Evolutionary conservation across 2,329 filamentous ascomycete genomes (phyloP), one percentile per base, ranked within the genome.

Genomic region (Ascochyta koolunga): DNA sequence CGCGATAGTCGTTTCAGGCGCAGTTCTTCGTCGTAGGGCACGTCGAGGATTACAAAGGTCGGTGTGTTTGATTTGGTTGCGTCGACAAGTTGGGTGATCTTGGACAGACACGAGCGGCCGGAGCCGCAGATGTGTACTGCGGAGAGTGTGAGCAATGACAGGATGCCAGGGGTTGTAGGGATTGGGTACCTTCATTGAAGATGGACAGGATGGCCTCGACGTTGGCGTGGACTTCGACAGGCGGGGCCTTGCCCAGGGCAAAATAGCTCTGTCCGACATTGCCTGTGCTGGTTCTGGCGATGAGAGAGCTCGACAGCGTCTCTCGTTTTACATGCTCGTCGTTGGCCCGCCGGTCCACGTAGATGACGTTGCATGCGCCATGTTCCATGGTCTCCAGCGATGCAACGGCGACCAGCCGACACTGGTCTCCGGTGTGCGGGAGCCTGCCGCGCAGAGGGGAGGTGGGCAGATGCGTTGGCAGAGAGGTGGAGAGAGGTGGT

Each of bases 361-460:
- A 78, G 55, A 78, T 74, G 45, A 78, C 70, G 65, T 77, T 77
- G 68, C 76, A 78, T 53, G 73, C 70, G 64, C 74, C 75, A 74
- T 76, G 74, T 53, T 77, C 74, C 76, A 78, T 78, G 46, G 60
- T 73, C 65, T 68, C 67, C 67, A 61, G 64, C 57, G 56, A 44
- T 58, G 55, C 59, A 60, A 58, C 65, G 65, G 68, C 62, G 68
- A 70, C 66, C 68, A 69, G 70, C 58, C 50, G 38, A 45, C 41
- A 56, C 64, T 68, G 69, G 65, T 67, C 68, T 58, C 50, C 59
- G 59, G 60, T 53, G 47, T 59, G 52, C 47, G 61, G 64, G 58
- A 60, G 62, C 56, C 61, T 71, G 65, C 64, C 65, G 66, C 65
- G 53, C 66, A 64, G 52, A 68, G 58, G 63, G 65, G 61, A 65